Conservation (phyloP, 257 asterid genomes). For the Nicotiana benthamiana region DNA sequence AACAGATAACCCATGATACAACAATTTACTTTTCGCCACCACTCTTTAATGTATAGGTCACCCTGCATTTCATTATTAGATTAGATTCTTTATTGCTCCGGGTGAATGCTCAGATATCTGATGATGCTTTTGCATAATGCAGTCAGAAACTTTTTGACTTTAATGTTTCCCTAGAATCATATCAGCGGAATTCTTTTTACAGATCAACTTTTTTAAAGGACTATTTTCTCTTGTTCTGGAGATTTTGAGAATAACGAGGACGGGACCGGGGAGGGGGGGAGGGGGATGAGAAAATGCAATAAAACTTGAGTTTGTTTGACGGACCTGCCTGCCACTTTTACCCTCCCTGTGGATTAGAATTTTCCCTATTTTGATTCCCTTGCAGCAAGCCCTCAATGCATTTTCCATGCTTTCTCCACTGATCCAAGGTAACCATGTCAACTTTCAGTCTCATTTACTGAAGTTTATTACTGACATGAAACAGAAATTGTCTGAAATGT, state of each 20-base stretch:
- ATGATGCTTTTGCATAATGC: not conserved
- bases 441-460: not conserved
- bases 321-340: slow-evolving; percentile 60
- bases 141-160: not conserved
- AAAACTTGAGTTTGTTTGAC: not conserved
- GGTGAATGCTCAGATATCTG: no score
- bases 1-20: no score
- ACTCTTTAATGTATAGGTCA: no score
- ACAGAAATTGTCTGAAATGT: not conserved
- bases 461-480: not conserved
- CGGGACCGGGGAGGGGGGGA: no score
- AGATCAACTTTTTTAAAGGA: not conserved
- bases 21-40: no score
- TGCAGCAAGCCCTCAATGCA: slow-evolving; percentile 90
- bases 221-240: not conserved
- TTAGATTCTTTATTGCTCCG: no score
- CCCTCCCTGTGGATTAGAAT: slow-evolving; percentile 71
- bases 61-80: no score
- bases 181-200: not conserved
- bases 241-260: not conserved
- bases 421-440: slow-evolving; percentile 14
- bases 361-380: slow-evolving; percentile 92
- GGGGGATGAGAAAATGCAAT: not conserved
- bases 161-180: not conserved
- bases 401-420: slow-evolving; percentile 99